phyloP scores from a whole-genome alignment of 2,329 filamentous ascomycete species.

The Phialophora chinensis region DNA sequence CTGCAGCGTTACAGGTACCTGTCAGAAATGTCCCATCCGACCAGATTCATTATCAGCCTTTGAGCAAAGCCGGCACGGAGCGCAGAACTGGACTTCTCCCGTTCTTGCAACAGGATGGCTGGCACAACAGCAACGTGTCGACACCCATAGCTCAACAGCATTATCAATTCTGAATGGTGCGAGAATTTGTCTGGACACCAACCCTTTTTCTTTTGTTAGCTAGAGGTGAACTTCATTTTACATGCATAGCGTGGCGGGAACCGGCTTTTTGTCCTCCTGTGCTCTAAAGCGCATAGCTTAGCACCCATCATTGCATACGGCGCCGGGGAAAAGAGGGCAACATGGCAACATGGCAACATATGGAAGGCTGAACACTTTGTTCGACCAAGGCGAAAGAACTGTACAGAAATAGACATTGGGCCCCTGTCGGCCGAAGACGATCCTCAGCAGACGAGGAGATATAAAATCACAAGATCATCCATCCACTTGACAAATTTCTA shows the following conservation, averaged over 20 bases:
- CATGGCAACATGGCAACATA: slow-evolving; percentile 19
- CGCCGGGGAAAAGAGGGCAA: slow-evolving; percentile 14
- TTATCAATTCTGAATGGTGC: slow-evolving; percentile 27
- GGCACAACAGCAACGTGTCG: slow-evolving; percentile 43
- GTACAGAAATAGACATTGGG: slow-evolving; percentile 31
- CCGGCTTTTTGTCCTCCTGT: slow-evolving; percentile 10
- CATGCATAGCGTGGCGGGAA: slow-evolving; percentile 33
- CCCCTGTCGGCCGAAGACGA: not conserved
- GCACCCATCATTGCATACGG: slow-evolving; percentile 25
- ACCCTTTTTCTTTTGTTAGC: slow-evolving; percentile 6
- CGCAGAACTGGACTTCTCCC: slow-evolving; percentile 72
- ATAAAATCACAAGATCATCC: not conserved
- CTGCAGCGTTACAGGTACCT: slow-evolving; percentile 77
- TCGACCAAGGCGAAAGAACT: slow-evolving; percentile 16
- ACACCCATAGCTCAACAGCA: slow-evolving; percentile 37
- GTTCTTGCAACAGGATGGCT: slow-evolving; percentile 53
- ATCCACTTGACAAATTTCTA: not conserved
- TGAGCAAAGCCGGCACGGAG: slow-evolving; percentile 71
- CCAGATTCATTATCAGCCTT: slow-evolving; percentile 82
- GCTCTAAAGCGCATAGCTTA: slow-evolving; percentile 16
- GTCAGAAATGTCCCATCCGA: slow-evolving; percentile 67
- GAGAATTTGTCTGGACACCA: not conserved
- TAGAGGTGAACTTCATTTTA: not conserved
- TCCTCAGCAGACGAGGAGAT: not conserved
- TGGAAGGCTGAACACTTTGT: not conserved